These are phyloP conservation scores for Chaetomium sp. DNA, from an alignment of 2,329 filamentous ascomycete species.

Conservation along the genomic window DNA sequence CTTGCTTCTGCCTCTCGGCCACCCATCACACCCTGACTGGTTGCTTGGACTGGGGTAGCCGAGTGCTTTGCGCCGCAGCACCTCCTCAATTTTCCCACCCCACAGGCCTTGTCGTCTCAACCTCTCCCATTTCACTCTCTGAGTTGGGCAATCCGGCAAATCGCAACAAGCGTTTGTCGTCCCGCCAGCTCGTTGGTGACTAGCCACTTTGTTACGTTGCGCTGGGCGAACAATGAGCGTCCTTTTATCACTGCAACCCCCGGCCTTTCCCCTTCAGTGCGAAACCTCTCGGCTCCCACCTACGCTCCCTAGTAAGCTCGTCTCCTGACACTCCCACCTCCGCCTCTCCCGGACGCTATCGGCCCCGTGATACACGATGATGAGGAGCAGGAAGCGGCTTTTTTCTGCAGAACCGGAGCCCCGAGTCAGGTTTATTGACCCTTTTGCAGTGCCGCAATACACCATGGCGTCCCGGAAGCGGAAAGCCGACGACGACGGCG, in stretches of 20 bases:
- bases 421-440: constrained; percentile 27
- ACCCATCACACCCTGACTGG: constrained; percentile 29
- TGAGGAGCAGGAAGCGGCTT: constrained; percentile 7
- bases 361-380: constrained; percentile 2
- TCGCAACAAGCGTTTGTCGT: constrained; percentile 9
- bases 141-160: constrained; percentile 16
- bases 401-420: constrained; percentile 8
- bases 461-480: constrained; percentile 70
- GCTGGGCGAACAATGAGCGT: constrained; percentile 57
- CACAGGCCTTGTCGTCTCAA: constrained; percentile 24
- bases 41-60: constrained; percentile 16
- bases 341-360: neutral
- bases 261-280: constrained; percentile 61
- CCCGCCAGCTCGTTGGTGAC: constrained; percentile 3
- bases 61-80: constrained; percentile 24
- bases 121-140: constrained; percentile 14
- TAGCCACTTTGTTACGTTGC: neutral
- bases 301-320: constrained; percentile 56
- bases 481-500: constrained; percentile 81
- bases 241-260: constrained; percentile 61
- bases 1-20: constrained; percentile 18
- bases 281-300: constrained; percentile 57
- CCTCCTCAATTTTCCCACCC: constrained; percentile 34
- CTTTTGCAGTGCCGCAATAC: constrained; percentile 51
- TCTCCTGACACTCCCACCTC: constrained; percentile 9